Evolutionary conservation across 2,329 filamentous ascomycete species (phyloP).

Genomic region (Phyllosticta paracitricarpa): DNA sequence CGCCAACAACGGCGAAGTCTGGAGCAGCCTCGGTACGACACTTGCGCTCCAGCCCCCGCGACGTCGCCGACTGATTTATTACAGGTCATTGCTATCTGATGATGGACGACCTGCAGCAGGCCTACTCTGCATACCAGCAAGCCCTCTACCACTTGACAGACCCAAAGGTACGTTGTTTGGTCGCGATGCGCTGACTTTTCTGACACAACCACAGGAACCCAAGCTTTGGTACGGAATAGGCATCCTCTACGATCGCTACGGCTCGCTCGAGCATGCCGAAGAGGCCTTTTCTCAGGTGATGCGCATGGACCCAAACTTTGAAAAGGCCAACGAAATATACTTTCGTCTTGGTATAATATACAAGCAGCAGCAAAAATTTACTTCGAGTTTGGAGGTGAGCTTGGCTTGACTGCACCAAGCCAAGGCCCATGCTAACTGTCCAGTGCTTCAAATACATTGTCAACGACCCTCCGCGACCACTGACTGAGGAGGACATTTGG

Average conservation of each 20-base stretch:
- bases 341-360: slow-evolving; percentile 99
- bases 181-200: not conserved
- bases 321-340: slow-evolving; percentile 98
- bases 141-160: slow-evolving; percentile 86
- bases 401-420: not conserved
- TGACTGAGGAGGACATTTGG: slow-evolving; percentile 98
- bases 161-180: slow-evolving; percentile 49
- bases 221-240: slow-evolving; percentile 99
- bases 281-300: slow-evolving; percentile 98
- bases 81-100: slow-evolving; percentile 94
- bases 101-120: slow-evolving; percentile 96
- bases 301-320: slow-evolving; percentile 95
- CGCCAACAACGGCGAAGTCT: slow-evolving; percentile 81
- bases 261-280: slow-evolving; percentile 91
- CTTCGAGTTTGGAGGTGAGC: slow-evolving; percentile 76
- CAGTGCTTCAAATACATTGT: slow-evolving; percentile 99
- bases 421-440: not conserved
- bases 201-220: slow-evolving; percentile 54
- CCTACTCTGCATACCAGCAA: slow-evolving; percentile 93
- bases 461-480: slow-evolving; percentile 75
- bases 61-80: slow-evolving; percentile 12
- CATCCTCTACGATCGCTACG: slow-evolving; percentile 93
- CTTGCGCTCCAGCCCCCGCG: not conserved
- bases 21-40: slow-evolving; percentile 77
- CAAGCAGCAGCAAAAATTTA: slow-evolving; percentile 94